Conservation (phyloP, 2,329 filamentous ascomycete genomes). For the Blumeriella jaapii region DNA sequence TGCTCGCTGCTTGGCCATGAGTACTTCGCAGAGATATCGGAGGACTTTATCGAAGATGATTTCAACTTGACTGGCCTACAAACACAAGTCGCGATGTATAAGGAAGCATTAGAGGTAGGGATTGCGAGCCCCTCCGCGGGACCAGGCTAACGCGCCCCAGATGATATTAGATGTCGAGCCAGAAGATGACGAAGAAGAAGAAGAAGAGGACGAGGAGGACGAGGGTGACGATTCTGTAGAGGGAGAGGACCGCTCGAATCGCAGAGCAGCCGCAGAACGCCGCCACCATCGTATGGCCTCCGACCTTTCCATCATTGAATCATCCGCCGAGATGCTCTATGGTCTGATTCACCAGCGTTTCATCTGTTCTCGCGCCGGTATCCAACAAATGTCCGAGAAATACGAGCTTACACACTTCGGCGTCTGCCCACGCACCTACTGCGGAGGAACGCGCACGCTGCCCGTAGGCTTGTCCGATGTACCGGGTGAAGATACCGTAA, state of each 20-base stretch:
- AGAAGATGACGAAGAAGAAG: constrained; percentile 82
- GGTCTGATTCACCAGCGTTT: constrained; percentile 97
- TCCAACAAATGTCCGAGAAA: constrained; percentile 99
- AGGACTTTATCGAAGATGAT: constrained; percentile 99
- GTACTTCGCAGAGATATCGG: constrained; percentile 97
- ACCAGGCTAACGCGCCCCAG: constrained; percentile 29
- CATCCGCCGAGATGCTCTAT: constrained; percentile 94
- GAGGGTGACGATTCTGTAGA: constrained; percentile 59
- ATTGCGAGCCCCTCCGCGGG: neutral
- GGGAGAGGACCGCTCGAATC: constrained; percentile 41
- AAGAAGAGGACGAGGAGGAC: constrained; percentile 56
- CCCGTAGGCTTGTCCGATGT: constrained; percentile 92
- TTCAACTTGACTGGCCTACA: constrained; percentile 96
- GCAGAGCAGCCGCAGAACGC: constrained; percentile 45
- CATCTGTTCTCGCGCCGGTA: constrained; percentile 90
- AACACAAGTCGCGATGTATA: constrained; percentile 95
- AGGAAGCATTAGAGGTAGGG: constrained; percentile 78
- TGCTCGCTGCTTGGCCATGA: constrained; percentile 93
- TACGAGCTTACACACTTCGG: constrained; percentile 97
- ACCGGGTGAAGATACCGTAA: constrained; percentile 93
- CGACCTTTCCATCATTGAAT: constrained; percentile 91
- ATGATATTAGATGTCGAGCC: constrained; percentile 99
- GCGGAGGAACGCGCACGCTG: constrained; percentile 78
- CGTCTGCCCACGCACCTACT: constrained; percentile 86
- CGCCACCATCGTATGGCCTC: constrained; percentile 78